Conservation (phyloP, 768 basidiomycete genomes). For the Calvatia gigantea region DNA sequence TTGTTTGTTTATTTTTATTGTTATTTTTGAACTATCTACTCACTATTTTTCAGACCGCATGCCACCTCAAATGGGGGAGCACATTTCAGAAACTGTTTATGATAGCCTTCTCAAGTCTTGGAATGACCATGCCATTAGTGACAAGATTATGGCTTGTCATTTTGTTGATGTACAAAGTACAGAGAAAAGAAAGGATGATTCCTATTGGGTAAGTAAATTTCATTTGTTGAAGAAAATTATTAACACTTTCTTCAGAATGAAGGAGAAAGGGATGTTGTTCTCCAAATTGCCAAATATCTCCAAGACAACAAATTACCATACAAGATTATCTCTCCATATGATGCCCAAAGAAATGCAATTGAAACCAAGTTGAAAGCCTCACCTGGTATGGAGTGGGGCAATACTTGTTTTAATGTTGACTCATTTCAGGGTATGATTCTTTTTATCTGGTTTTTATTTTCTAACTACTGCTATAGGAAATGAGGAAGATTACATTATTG, state of each 20-base stretch:
- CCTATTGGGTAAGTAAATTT: constrained; percentile 32
- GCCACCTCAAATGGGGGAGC: constrained; percentile 74
- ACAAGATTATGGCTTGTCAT: constrained; percentile 44
- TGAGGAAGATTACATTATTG: constrained; percentile 74
- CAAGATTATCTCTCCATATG: constrained; percentile 80
- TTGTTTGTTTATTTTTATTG: constrained; percentile 21
- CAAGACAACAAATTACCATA: constrained; percentile 46
- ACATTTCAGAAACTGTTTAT: constrained; percentile 71
- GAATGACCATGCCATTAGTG: constrained; percentile 45
- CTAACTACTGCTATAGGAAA: constrained; percentile 49
- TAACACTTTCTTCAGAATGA: constrained; percentile 44
- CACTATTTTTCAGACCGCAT: constrained; percentile 60
- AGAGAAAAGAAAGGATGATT: constrained; percentile 26
- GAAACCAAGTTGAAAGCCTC: constrained; percentile 49
- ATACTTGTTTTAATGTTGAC: constrained; percentile 83
- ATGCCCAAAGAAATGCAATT: constrained; percentile 60
- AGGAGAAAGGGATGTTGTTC: constrained; percentile 50
- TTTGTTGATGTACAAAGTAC: constrained; percentile 56
- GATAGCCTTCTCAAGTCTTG: constrained; percentile 53
- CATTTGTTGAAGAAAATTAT: not conserved
- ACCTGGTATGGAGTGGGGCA: constrained; percentile 52
- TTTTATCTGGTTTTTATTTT: constrained; percentile 9
- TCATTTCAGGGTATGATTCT: constrained; percentile 68
- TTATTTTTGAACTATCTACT: constrained; percentile 9
- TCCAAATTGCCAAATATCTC: constrained; percentile 56